Evolutionary conservation across 306 rosid genomes (phyloP), one percentile per base, ranked within the genome.

Genomic region (Gleditsia sinensis): DNA sequence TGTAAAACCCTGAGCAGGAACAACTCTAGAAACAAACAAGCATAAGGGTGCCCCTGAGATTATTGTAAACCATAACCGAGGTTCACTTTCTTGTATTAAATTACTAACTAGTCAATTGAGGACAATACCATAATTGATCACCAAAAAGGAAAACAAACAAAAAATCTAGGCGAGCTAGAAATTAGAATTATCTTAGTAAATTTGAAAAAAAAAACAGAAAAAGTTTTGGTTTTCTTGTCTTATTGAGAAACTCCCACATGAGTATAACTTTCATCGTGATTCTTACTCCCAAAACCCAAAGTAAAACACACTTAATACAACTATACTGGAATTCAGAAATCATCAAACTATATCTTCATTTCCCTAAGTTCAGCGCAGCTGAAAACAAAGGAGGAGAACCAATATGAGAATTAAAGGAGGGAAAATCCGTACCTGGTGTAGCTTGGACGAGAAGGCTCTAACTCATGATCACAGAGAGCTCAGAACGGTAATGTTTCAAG

Each of bases 161-260:
- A n/a, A n/a, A n/a, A n/a, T n/a, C n/a, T n/a, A n/a, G n/a, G n/a
- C n/a, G n/a, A n/a, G n/a, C 67, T 60, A 25, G 28, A 25, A 79
- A 69, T 51, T 25, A 49, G 56, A 49, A 49, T 19, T 49, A 49
- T 49, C 56, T 19, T 7, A 0, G 24, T 49, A 8, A 49, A 49
- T 7, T n/a, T 2, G 3, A 45, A 23, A 62, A 49, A 51, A 32
- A 45, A 40, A 56, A 71, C 63, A 65, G 75, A n/a, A 53, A 7
- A 20, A 19, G 10, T 53, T 53, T 24, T 23, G 59, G n/a, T 1
- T 2, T 1, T 20, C 10, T 53, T 25, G 3, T 9, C 32, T 24
- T 32, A 76, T 76, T 71, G 12, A 71, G 62, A 62, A 76, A 57
- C 42, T 76, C 42, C 39, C 40, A 39, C 57, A 81, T 53, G 46